Base-by-base conservation (phyloP, 768 basidiomycete species). In the Myochromella boudieri region DNA sequence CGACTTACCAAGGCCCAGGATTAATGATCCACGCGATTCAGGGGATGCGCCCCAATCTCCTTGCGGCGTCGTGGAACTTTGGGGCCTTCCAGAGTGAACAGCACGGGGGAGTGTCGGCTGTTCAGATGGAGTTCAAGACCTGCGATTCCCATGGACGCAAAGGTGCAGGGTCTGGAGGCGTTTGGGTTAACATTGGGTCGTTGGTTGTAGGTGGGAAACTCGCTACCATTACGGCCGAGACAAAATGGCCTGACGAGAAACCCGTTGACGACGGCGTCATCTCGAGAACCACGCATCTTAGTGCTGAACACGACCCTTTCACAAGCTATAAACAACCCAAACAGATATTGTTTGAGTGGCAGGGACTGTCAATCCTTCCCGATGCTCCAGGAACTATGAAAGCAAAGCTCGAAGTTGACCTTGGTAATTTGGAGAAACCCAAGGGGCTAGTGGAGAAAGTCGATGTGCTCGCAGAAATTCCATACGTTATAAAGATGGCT, bases 11-110 rank as follows among this genome's bases (percentile, higher is more conserved):
- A 25, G 89, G 87, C 34, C 70, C 77, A 28, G 91, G 91, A 22
- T 90, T 93, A 87, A 84, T 95, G 65, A 78, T 95, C 15, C 91
- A 95, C 65, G 95, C 95, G 36, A 97, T 98, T 63, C 95, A 98
- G 64, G 97, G 95, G 64, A 95, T 99, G 92, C 81, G 93, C 6
- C 94, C 95, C 39, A 90, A 99, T 68, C 78, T 92, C 46, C 82
- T 97, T 57, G 97, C 97, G 11, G 74, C 90, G 15, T 70, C 87
- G 7, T 99, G 97, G 97, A 97, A 98, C 72, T 99, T 98, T 69
- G 85, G 75, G 22, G 77, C 88, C 70, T 99, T 99, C 76, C 86
- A 92, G 65, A 87, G 88, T 60, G 66, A 72, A 14, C 72, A 80
- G 20, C 77, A 82, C 39, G 84, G 80, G 14, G 87, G 87, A 6